Base-by-base conservation (phyloP, 805 yeast genomes). In the Candida gorgasii region DNA sequence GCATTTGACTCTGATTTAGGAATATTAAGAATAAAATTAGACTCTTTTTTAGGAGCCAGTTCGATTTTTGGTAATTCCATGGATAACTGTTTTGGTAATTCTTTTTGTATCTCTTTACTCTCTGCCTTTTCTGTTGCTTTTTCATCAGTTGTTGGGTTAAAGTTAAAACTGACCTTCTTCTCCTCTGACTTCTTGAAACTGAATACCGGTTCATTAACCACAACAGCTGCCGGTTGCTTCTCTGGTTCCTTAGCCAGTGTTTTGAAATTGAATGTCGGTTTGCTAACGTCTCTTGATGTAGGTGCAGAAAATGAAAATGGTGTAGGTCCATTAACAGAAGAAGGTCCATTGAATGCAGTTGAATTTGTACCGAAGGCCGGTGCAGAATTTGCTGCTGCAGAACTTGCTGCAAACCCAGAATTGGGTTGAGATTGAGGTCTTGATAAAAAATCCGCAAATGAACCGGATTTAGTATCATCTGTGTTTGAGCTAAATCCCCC, bases 371-470 rank as follows among this genome's bases (percentile, higher is more conserved):
- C n/a, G n/a, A n/a, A n/a, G n/a, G 24, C 6, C 6, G 24, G 24
- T 22, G 24, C 24, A n/a, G n/a, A n/a, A n/a, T n/a, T n/a, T n/a
- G n/a, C n/a, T n/a, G 24, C 9, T 22, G 24, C 24, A 22, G 24
- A 22, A 22, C 24, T 26, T 7, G 28, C 5, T 26, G n/a, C 8
- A 26, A 13, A 26, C n/a, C 26, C 26, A 7, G 26, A 11, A 13
- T 28, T 14, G 13, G 13, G 20, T 15, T 8, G 11, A 8, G 36
- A 15, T 22, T 34, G 37, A 13, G 37, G 28, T 11, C 13, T 34
- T 4, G 30, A 30, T 42, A 48, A 39, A 22, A 48, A 48, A 33
- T 45, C 52, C 13, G 49, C 48, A 36, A 48, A 48, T 8, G 52
- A 48, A 4, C 52, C 52, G 2, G 49, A 39, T 28, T 43, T 48